These are phyloP conservation scores for Lobosporangium transversale DNA, from an alignment of 192 early-diverging fungal species.

Conservation along the genomic window DNA sequence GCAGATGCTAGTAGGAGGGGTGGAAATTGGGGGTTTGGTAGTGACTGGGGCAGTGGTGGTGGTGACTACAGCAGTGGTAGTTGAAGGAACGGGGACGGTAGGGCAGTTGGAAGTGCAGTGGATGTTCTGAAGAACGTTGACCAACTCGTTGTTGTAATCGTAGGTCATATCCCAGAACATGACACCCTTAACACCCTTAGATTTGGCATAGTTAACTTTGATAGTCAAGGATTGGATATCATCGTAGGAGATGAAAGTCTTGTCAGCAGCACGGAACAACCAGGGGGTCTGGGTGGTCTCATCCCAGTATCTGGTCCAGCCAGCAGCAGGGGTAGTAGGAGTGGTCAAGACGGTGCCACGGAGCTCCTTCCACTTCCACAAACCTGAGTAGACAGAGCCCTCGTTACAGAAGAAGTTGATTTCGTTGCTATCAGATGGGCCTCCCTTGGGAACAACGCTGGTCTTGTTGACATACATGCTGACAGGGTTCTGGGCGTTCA, in stretches of 20 bases:
- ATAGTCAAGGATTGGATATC: slow-evolving; percentile 70
- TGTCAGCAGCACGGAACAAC: slow-evolving; percentile 70
- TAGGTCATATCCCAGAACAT: slow-evolving; percentile 68
- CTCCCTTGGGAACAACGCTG: slow-evolving; percentile 61
- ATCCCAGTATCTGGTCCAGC: slow-evolving; percentile 76
- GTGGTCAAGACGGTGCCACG: slow-evolving; percentile 71
- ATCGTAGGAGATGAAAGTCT: slow-evolving; percentile 81
- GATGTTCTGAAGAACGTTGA: slow-evolving; percentile 50
- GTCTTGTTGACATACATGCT: slow-evolving; percentile 45
- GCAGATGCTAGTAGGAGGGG: slow-evolving; percentile 15
- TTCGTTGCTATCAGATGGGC: slow-evolving; percentile 63
- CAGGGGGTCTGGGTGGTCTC: slow-evolving; percentile 76
- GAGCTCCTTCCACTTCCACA: slow-evolving; percentile 76
- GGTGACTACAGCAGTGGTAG: not conserved
- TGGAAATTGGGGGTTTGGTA: slow-evolving; percentile 4
- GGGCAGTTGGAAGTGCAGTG: slow-evolving; percentile 51
- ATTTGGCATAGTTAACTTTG: slow-evolving; percentile 68
- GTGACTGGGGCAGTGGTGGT: slow-evolving; percentile 4
- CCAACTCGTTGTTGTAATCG: slow-evolving; percentile 51
- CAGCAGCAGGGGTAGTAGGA: slow-evolving; percentile 65
- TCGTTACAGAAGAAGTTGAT: slow-evolving; percentile 62
- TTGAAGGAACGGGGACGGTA: slow-evolving; percentile 12
- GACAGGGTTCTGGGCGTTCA: slow-evolving; percentile 23
- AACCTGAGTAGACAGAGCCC: slow-evolving; percentile 61
- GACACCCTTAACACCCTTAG: slow-evolving; percentile 67